Percentiles rank a stretch among this genome's conserved stretches.
Conservation (phyloP, 2,329 filamentous ascomycete genomes). For the Aspergillus quadricinctus region DNA sequence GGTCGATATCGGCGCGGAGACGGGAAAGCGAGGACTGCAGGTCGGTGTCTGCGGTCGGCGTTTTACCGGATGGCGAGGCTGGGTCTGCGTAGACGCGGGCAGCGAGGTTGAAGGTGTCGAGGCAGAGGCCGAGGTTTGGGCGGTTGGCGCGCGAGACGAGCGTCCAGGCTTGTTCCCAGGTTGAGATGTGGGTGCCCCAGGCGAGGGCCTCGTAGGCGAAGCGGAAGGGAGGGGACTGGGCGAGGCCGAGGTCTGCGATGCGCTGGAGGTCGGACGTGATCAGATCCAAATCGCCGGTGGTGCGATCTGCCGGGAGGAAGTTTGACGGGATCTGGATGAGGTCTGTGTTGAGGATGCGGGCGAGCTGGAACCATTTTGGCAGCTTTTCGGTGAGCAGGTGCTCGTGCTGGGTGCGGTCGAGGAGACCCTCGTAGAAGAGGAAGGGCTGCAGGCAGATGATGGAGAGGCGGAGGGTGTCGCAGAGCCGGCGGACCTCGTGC, state of each 20-base stretch:
- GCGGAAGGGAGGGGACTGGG: slow-evolving; percentile 53
- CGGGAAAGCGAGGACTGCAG: slow-evolving; percentile 53
- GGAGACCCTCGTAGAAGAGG: slow-evolving; percentile 69
- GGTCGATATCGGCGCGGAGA: slow-evolving; percentile 54
- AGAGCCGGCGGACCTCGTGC: slow-evolving; percentile 48
- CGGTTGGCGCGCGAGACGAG: slow-evolving; percentile 62
- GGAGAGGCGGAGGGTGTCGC: slow-evolving; percentile 23
- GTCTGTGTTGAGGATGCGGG: slow-evolving; percentile 61
- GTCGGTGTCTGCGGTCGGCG: slow-evolving; percentile 51
- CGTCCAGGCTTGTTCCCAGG: slow-evolving; percentile 69
- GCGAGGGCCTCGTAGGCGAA: slow-evolving; percentile 71
- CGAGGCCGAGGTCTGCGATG: slow-evolving; percentile 63
- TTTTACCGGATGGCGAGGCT: slow-evolving; percentile 48
- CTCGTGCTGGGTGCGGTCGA: slow-evolving; percentile 57
- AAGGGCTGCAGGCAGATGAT: slow-evolving; percentile 67
- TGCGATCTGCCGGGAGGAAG: slow-evolving; percentile 50
- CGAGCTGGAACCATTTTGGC: slow-evolving; percentile 65
- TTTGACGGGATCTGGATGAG: slow-evolving; percentile 71
- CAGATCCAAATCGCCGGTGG: slow-evolving; percentile 49
- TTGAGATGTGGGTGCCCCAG: slow-evolving; percentile 66
- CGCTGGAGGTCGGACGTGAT: slow-evolving; percentile 61
- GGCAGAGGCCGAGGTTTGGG: slow-evolving; percentile 69
- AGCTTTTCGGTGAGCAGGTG: slow-evolving; percentile 58
- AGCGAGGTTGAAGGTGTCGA: slow-evolving; percentile 76
- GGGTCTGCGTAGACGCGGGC: slow-evolving; percentile 69